phyloP scores from a whole-genome alignment of 2,329 filamentous ascomycete species.

The Septoria petroselini region DNA sequence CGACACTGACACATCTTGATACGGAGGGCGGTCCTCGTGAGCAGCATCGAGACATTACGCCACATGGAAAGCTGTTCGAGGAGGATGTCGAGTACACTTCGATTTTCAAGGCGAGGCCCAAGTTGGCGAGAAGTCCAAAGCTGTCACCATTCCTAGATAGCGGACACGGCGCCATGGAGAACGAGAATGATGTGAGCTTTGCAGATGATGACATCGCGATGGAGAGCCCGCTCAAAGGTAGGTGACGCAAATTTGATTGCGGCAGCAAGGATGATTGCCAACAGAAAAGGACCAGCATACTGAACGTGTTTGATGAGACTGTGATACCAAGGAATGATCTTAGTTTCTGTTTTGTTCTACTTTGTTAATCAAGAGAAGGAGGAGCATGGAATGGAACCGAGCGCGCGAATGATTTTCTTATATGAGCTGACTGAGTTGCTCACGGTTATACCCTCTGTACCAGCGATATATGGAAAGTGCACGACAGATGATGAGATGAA shows the following conservation, averaged over 20 bases:
- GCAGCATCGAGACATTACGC: conserved; percentile 44
- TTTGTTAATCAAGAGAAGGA: too few relatives aligned
- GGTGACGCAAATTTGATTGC: conserved; percentile 4
- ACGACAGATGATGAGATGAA: too few relatives aligned
- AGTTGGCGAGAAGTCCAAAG: conserved; percentile 70
- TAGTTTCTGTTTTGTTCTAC: too few relatives aligned
- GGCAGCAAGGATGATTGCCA: too few relatives aligned
- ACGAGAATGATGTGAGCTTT: conserved; percentile 7
- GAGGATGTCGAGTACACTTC: conserved; percentile 72
- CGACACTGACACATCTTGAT: conserved; percentile 16
- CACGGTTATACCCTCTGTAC: too few relatives aligned
- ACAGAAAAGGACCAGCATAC: too few relatives aligned
- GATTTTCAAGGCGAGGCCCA: conserved; percentile 80
- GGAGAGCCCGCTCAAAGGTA: conserved; percentile 14
- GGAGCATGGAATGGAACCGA: too few relatives aligned
- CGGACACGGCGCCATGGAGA: conserved; percentile 11
- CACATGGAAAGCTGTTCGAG: conserved; percentile 67
- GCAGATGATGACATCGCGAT: conserved; percentile 12
- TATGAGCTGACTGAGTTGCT: too few relatives aligned
- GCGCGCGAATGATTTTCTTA: too few relatives aligned
- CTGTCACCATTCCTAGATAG: conserved; percentile 11
- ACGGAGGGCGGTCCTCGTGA: background rate
- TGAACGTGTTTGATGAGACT: too few relatives aligned
- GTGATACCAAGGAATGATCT: too few relatives aligned
- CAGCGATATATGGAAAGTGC: too few relatives aligned